Conservation (phyloP, 768 basidiomycete genomes). For the Termitomyces sp. region DNA sequence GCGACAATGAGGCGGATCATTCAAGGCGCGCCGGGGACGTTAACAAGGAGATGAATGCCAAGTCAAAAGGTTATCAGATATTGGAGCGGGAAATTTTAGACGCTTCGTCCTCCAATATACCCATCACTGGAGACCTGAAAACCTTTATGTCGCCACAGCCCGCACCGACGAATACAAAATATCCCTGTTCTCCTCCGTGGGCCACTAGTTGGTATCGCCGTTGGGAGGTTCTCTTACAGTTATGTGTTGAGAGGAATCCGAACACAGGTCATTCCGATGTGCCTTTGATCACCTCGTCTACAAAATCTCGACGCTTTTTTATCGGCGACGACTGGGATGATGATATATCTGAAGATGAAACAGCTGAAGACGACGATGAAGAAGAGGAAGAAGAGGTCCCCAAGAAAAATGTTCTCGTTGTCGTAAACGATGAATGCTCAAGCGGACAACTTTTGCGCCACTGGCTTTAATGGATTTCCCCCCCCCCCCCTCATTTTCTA, state of each 20-base stretch:
- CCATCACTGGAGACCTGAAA: not conserved
- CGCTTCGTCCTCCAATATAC: not conserved
- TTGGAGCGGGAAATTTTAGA: not conserved
- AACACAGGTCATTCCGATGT: not conserved
- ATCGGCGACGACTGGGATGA: conserved; percentile 14
- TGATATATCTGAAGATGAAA: conserved; percentile 6
- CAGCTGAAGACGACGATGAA: conserved; percentile 17
- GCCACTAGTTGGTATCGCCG: conserved; percentile 48
- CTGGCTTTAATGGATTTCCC: conserved; percentile 4
- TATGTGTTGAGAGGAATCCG: conserved; percentile 26
- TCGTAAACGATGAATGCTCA: conserved; percentile 12
- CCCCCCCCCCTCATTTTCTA: too few species aligned
- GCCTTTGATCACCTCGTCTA: not conserved
- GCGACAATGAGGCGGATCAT: conserved; percentile 26
- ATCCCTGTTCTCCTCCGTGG: conserved; percentile 23
- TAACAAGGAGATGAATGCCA: not conserved
- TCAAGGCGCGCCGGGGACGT: not conserved
- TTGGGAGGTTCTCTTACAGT: conserved; percentile 48
- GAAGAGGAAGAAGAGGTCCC: conserved; percentile 15
- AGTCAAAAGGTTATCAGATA: not conserved
- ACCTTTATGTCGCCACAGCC: not conserved
- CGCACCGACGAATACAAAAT: conserved; percentile 9
- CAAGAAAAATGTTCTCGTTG: conserved; percentile 9
- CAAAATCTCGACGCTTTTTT: conserved; percentile 18
- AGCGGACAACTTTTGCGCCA: conserved; percentile 3